phyloP scores from a whole-genome alignment of 1,284 basidiomycete species.

The Trametes sp. region DNA sequence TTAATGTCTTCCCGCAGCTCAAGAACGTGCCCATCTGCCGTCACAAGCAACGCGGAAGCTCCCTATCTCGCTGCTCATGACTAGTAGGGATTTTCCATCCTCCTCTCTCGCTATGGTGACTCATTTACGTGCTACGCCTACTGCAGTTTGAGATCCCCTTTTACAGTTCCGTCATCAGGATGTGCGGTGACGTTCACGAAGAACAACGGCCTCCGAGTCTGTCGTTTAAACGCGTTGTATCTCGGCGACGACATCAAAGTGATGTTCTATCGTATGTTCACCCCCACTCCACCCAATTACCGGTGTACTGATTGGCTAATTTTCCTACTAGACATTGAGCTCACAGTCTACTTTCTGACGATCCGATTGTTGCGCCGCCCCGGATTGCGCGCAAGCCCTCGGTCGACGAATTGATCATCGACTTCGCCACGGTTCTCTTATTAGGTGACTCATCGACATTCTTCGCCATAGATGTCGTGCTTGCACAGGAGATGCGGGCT shows the following conservation, averaged over 20 bases:
- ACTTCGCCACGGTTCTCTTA: constrained; percentile 21
- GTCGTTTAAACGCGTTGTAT: constrained; percentile 37
- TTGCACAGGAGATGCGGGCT: constrained; percentile 33
- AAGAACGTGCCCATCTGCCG: too few species aligned
- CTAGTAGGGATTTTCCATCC: too few species aligned
- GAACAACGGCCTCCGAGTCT: too few species aligned
- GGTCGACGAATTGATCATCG: constrained; percentile 4
- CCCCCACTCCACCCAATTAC: neutral
- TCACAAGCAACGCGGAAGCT: too few species aligned
- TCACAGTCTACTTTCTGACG: constrained; percentile 32
- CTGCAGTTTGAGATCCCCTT: too few species aligned
- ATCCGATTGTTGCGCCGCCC: constrained; percentile 17
- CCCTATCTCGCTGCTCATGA: too few species aligned
- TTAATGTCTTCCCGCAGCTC: too few species aligned
- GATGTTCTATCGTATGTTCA: constrained; percentile 36
- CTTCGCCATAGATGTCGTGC: constrained; percentile 24
- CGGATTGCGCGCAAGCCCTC: neutral
- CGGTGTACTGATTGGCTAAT: neutral
- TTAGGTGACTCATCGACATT: constrained; percentile 25
- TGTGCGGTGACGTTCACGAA: too few species aligned
- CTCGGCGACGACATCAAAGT: constrained; percentile 36
- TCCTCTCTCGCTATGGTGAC: too few species aligned
- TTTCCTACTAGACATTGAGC: constrained; percentile 33
- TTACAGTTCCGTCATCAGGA: too few species aligned
- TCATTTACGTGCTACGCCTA: too few species aligned